phyloP scores from a whole-genome alignment of 2,329 filamentous ascomycete species.

The Alternaria gaisen region DNA sequence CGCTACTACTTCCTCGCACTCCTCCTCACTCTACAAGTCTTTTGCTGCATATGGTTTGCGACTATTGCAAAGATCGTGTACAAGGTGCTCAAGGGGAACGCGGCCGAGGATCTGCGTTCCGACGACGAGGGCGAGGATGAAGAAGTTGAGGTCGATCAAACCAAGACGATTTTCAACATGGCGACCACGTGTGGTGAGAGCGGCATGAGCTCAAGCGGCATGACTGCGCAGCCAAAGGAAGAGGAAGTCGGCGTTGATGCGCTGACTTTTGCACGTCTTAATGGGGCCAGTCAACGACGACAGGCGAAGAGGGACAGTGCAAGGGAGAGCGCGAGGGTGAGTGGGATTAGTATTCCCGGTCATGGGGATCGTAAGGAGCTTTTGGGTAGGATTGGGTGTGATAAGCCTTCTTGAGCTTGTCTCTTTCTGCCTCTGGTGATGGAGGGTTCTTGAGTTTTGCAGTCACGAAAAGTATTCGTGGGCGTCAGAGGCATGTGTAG shows the following conservation, averaged over 20 bases:
- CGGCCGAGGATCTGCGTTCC: slow-evolving; percentile 85
- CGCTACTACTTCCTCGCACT: slow-evolving; percentile 79
- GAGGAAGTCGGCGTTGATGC: slow-evolving; percentile 79
- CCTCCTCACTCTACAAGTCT: slow-evolving; percentile 78
- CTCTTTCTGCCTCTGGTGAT: background rate
- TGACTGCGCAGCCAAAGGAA: slow-evolving; percentile 61
- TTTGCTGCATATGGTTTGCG: slow-evolving; percentile 87
- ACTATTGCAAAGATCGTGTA: slow-evolving; percentile 87
- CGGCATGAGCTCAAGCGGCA: slow-evolving; percentile 29
- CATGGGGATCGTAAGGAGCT: slow-evolving; percentile 82
- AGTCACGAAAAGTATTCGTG: slow-evolving; percentile 22
- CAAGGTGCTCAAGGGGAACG: slow-evolving; percentile 77
- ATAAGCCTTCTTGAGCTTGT: slow-evolving; percentile 63
- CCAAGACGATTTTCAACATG: slow-evolving; percentile 31
- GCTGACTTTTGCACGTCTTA: slow-evolving; percentile 67
- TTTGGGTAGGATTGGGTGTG: slow-evolving; percentile 82
- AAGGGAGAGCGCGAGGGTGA: slow-evolving; percentile 60
- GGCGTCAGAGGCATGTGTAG: slow-evolving; percentile 9
- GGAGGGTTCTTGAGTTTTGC: background rate
- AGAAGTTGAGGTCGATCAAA: slow-evolving; percentile 55
- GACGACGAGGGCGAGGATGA: slow-evolving; percentile 81
- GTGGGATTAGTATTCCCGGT: slow-evolving; percentile 69
- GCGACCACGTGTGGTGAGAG: slow-evolving; percentile 42
- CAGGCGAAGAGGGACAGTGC: slow-evolving; percentile 62
- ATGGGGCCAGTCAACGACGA: slow-evolving; percentile 57